Evolutionary conservation across 345 rosid species (phyloP), one percentile per base, ranked within the genome.

Genomic region (Alliaria petiolata): DNA sequence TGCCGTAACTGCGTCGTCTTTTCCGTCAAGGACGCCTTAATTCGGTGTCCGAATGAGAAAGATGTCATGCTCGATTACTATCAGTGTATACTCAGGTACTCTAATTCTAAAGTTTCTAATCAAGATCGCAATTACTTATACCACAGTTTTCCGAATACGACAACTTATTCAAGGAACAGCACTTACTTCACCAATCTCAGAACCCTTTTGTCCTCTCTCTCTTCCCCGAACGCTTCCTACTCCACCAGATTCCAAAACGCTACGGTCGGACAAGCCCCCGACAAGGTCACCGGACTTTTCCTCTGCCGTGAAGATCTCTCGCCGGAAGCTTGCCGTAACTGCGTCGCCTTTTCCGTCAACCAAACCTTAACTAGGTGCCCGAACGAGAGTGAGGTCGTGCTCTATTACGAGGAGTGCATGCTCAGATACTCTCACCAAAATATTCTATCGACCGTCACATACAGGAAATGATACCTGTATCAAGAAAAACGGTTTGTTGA

Each of bases 191-290:
- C 53, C 38, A 85, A 84, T 60, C 87, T 84, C n/a, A 47, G 47
- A 35, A 43, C 54, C 54, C 69, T 75, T 79, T 77, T 56, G 74
- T 83, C 47, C 34, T 71, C 70, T 43, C 81, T 65, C 38, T 84
- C 44, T 3, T 19, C 64, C 10, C 30, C 58, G 7, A 59, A 63
- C 43, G 64, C 75, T 22, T 44, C 64, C 0, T 59, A 63, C 44
- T 50, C 69, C 2, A 56, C 54, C 4, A 80, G 85, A 26, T 87
- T 85, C 76, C 81, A 64, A 62, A 85, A 70, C 79, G 51, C 35
- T 64, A 74, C 83, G 13, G 59, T 2, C 0, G 89, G 87, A 4
- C 43, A 52, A 30, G 40, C 13, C 7, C 53, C 75, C 0, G 53
- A 80, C 26, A 46, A 9, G 3, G 75, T 72, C 65, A 78, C 79